Conservation (phyloP, 164 flowering plant genomes). For the Vitis amurensis region DNA sequence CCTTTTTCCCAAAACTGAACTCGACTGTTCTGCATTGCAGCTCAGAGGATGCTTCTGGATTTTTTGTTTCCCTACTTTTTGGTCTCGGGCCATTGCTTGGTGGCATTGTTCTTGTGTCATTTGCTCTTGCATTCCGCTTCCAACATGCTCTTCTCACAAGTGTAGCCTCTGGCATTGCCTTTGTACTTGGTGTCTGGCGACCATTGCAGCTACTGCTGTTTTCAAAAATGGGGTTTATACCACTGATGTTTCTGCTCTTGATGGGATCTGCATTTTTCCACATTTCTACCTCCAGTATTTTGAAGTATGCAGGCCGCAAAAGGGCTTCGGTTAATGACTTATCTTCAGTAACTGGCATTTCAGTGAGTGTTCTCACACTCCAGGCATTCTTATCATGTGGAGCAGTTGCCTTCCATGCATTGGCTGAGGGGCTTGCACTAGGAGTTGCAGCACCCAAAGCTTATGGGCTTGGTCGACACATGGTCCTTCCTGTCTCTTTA, state of each 20-base stretch:
- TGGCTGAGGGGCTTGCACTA: constrained; percentile 88
- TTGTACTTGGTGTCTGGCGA: constrained; percentile 86
- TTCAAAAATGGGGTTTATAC: constrained; percentile 62
- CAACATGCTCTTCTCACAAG: constrained; percentile 88
- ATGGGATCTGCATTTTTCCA: constrained; percentile 53
- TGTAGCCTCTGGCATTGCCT: constrained; percentile 86
- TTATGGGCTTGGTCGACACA: constrained; percentile 86
- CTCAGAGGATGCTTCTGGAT: constrained; percentile 80
- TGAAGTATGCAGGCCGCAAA: constrained; percentile 49
- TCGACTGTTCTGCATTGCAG: constrained; percentile 40
- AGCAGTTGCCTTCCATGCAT: constrained; percentile 75
- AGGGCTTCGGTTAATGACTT: constrained; percentile 48
- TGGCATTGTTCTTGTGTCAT: constrained; percentile 64
- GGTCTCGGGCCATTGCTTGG: constrained; percentile 95
- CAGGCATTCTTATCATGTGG: constrained; percentile 80
- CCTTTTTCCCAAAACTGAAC: not conserved
- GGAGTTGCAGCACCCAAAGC: constrained; percentile 99
- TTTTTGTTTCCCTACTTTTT: constrained; percentile 83
- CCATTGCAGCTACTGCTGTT: constrained; percentile 74
- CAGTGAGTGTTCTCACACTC: constrained; percentile 69
- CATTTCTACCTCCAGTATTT: constrained; percentile 41
- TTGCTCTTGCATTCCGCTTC: constrained; percentile 69
- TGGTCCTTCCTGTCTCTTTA: constrained; percentile 86
- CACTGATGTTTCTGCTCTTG: constrained; percentile 48
- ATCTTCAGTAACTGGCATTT: constrained; percentile 37